Percentiles rank a stretch among this genome's conserved stretches.
Conservation (phyloP, 1,139 yeast species). For the Candida sp. region DNA sequence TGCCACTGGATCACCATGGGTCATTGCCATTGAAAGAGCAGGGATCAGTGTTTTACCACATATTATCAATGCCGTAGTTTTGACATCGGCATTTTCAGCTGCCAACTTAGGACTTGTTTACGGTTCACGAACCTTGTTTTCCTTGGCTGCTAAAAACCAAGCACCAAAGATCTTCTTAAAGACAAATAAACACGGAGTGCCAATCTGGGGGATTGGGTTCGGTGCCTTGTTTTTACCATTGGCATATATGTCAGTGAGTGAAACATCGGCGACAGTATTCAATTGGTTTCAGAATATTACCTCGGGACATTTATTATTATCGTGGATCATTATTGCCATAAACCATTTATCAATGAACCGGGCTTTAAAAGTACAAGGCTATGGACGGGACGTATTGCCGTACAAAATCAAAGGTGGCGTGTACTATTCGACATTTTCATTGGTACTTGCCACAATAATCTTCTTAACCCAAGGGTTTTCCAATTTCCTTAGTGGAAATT, state of each 20-base stretch:
- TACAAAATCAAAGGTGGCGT: conserved; percentile 22
- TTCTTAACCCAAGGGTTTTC: conserved; percentile 39
- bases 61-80: conserved; percentile 47
- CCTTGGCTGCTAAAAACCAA: conserved; percentile 44
- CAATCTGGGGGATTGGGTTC: conserved; percentile 12
- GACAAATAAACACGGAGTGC: conserved; percentile 41
- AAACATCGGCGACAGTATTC: conserved; percentile 22
- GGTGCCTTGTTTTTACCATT: conserved; percentile 17
- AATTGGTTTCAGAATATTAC: conserved; percentile 25
- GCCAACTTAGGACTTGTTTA: conserved; percentile 42
- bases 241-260: conserved; percentile 23
- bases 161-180: conserved; percentile 46
- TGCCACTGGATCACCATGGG: conserved; percentile 53
- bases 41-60: conserved; percentile 48
- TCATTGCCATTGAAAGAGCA: conserved; percentile 48
- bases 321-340: conserved; percentile 26
- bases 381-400: conserved; percentile 32
- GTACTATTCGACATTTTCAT: conserved; percentile 33
- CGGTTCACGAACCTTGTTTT: conserved; percentile 41
- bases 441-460: conserved; percentile 26
- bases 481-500: conserved; percentile 33
- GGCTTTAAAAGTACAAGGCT: conserved; percentile 37
- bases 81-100: conserved; percentile 53
- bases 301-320: conserved; percentile 19
- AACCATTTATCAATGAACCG: conserved; percentile 28